Percentiles rank a stretch among this genome's conserved stretches.
These are phyloP conservation scores for Hamigera avellanea DNA, from an alignment of 495 filamentous ascomycete genomes.

Conservation along the genomic window DNA sequence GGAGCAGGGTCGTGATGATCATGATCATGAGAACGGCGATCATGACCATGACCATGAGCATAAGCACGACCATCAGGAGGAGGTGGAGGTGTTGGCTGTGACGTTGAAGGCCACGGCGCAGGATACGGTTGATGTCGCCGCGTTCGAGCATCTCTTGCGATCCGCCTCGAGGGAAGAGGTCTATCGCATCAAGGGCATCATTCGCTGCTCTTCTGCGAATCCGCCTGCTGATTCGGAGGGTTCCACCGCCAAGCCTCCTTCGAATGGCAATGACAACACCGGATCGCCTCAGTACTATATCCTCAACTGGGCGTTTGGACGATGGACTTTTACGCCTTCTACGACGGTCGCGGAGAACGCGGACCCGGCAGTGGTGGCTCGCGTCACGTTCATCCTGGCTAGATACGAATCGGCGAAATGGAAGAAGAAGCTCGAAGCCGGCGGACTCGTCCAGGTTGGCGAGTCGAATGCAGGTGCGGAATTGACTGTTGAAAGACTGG, in stretches of 20 bases:
- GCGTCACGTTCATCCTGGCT: constrained; percentile 79
- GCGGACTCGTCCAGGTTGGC: constrained; percentile 41
- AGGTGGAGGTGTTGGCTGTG: constrained; percentile 83
- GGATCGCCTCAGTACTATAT: constrained; percentile 44
- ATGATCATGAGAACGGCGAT: constrained; percentile 5
- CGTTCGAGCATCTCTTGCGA: constrained; percentile 54
- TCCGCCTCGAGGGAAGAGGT: constrained; percentile 78
- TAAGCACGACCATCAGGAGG: constrained; percentile 53
- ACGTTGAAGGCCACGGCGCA: constrained; percentile 38
- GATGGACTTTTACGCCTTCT: constrained; percentile 77
- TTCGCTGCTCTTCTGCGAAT: constrained; percentile 41
- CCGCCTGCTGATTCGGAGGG: constrained; percentile 51
- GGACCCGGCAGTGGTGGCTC: constrained; percentile 38
- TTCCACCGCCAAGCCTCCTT: constrained; percentile 23
- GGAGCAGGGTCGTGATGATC: constrained; percentile 17
- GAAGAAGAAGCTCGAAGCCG: constrained; percentile 69
- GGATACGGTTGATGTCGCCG: constrained; percentile 45
- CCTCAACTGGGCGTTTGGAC: constrained; percentile 94
- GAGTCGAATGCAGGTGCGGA: constrained; percentile 11
- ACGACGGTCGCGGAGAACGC: constrained; percentile 26
- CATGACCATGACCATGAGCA: constrained; percentile 22
- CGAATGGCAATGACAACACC: constrained; percentile 5
- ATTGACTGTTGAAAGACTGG: constrained; percentile 27
- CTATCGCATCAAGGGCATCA: constrained; percentile 87
- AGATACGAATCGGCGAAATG: constrained; percentile 78